Evolutionary conservation across 2,329 filamentous ascomycete genomes (phyloP).

Genomic region (Lecanoromycetidae sp.): DNA sequence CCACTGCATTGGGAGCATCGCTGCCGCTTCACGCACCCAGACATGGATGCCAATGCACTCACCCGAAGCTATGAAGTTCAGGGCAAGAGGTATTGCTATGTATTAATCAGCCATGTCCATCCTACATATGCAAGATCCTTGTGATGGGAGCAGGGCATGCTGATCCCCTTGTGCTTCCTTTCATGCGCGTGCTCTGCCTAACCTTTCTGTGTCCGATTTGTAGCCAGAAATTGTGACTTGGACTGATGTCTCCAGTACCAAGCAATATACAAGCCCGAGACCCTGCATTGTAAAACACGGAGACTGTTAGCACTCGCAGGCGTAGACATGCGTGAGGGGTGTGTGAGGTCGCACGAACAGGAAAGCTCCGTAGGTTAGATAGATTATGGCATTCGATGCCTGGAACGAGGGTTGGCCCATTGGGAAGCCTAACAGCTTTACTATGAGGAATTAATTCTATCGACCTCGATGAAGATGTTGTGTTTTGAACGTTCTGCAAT

Average conservation of each 20-base stretch:
- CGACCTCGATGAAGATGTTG: too few species aligned
- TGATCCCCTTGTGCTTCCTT: not conserved
- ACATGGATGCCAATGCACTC: conserved; percentile 45
- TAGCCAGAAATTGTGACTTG: conserved; percentile 59
- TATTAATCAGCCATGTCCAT: conserved; percentile 19
- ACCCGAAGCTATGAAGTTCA: conserved; percentile 89
- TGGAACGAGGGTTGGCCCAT: conserved; percentile 66
- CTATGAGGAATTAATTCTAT: too few species aligned
- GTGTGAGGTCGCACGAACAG: conserved; percentile 44
- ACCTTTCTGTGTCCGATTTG: conserved; percentile 78
- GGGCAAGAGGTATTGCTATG: conserved; percentile 62
- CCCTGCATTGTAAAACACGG: conserved; percentile 38
- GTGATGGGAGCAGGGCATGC: not conserved
- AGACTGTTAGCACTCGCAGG: conserved; percentile 8
- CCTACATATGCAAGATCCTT: not conserved
- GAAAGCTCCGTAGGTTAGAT: conserved; percentile 65
- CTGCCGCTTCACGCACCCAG: conserved; percentile 45
- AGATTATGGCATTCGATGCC: conserved; percentile 75
- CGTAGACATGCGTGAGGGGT: not conserved
- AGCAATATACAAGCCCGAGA: conserved; percentile 49
- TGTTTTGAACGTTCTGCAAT: too few species aligned
- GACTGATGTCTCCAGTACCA: conserved; percentile 49
- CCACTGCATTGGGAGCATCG: conserved; percentile 25
- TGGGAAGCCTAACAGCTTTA: not conserved
- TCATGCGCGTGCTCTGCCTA: conserved; percentile 28